Evolutionary conservation across 75 land plant genomes (phyloP).

Genomic region (Cryptomeria japonica): DNA sequence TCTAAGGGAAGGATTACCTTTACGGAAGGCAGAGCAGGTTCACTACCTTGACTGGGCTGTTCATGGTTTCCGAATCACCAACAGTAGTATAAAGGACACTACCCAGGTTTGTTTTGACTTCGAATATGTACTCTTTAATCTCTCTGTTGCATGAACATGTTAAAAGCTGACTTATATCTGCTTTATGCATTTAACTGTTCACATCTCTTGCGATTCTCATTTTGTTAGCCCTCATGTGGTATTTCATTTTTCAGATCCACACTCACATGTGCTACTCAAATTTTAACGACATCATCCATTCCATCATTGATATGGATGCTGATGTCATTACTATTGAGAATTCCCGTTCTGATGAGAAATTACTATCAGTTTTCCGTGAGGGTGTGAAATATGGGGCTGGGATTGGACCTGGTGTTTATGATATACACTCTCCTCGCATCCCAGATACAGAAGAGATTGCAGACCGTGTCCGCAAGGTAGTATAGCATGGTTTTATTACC

Average conservation of each 20-base stretch:
- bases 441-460: constrained; percentile 55
- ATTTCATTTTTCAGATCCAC: constrained; percentile 27
- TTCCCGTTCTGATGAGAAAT: constrained; percentile 61
- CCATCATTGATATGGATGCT: constrained; percentile 65
- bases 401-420: constrained; percentile 62
- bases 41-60: constrained; percentile 60
- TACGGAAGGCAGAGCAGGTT: constrained; percentile 52
- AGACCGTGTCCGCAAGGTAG: constrained; percentile 49
- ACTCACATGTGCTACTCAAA: constrained; percentile 62
- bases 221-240: neutral
- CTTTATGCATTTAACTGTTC: neutral
- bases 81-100: constrained; percentile 57
- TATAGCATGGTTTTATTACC: neutral
- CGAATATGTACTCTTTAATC: neutral
- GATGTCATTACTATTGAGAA: constrained; percentile 67
- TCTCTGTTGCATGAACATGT: neutral
- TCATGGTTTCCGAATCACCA: constrained; percentile 59
- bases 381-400: constrained; percentile 61
- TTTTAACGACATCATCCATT: constrained; percentile 61
- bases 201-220: neutral
- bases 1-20: constrained; percentile 54
- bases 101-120: constrained; percentile 34
- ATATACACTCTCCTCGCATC: constrained; percentile 58
- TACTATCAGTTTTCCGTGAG: constrained; percentile 61
- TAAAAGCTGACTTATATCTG: neutral